Base-by-base conservation (phyloP, 1,284 basidiomycete genomes). In the Cutaneotrichosporon cyanovorans region DNA sequence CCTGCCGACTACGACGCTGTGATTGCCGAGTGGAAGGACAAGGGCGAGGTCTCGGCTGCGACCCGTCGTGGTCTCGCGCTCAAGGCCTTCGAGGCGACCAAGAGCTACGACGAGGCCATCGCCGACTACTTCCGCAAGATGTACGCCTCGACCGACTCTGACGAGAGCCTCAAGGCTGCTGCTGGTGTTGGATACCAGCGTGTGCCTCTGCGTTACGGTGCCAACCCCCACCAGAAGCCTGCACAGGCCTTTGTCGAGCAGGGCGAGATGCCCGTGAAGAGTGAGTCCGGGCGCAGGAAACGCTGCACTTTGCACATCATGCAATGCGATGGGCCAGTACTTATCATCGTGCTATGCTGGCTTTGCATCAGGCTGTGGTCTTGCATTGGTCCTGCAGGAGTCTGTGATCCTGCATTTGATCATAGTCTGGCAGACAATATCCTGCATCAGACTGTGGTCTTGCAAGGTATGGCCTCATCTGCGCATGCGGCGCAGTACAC, bases 141-240 rank as follows among this genome's bases (percentile, higher is more conserved):
- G 71, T 98, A 98, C 71, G 87, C 90, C 4, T 85, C 84, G 37
- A 78, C 81, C 31, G 86, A 85, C 55, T 72, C 79, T 45, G 74
- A 77, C n/a, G 73, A 74, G 46, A 82, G 81, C 37, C 76, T 78
- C 59, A 74, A 82, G 42, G 81, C 80, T 23, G 82, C 77, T 2
- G 69, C 74, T 20, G 71, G 71, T 36, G 74, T 75, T 36, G 77
- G 80, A 2, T 80, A 89, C 32, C 89, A 95, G 73, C 80, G 90
- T 55, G 78, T 93, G 58, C 77, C 88, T 8, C 76, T 99, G 52
- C 80, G 93, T 47, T 98, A 98, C 70, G 95, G 95, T 45, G 91
- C 91, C 31, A 98, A 99, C 74, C 95, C 95, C 5, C 95, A 98
- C 69, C 95, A 99, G 72, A 95, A 91, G 75, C 95, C 93, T 25